These are phyloP conservation scores for Hypoxylon subgilvum DNA, from an alignment of 495 filamentous ascomycete species.

Conservation along the genomic window DNA sequence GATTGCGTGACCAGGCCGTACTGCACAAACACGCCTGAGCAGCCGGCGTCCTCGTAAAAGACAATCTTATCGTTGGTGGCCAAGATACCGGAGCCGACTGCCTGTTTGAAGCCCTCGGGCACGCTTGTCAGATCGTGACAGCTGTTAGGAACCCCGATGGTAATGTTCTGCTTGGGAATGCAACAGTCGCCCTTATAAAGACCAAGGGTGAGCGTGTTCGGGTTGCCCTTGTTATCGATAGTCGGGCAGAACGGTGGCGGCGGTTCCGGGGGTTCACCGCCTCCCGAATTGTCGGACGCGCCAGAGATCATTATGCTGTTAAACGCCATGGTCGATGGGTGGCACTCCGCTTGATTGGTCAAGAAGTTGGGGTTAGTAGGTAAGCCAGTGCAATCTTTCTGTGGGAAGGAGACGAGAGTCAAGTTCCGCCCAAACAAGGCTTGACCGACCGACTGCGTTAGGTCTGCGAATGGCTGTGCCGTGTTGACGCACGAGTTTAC, in stretches of 20 bases:
- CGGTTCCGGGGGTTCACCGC: neutral
- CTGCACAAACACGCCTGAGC: neutral
- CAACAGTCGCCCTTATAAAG: slow-evolving; percentile 3
- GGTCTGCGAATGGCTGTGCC: neutral
- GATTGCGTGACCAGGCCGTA: slow-evolving; percentile 1
- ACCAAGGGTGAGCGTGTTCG: neutral
- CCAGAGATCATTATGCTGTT: slow-evolving; percentile 3
- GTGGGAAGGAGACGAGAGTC: neutral
- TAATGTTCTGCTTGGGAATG: slow-evolving; percentile 3
- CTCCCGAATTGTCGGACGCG: slow-evolving; percentile 1
- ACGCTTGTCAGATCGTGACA: slow-evolving; percentile 1
- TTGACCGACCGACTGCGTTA: neutral
- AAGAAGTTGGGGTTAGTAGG: slow-evolving; percentile 3
- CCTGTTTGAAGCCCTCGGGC: slow-evolving; percentile 1
- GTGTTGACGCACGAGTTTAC: slow-evolving; percentile 3
- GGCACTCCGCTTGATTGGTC: neutral
- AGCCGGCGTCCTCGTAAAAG: neutral
- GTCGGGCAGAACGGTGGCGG: neutral
- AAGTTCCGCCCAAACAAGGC: neutral
- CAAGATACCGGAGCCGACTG: slow-evolving; percentile 7
- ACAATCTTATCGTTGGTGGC: neutral
- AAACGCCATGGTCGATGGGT: neutral
- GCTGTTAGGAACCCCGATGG: slow-evolving; percentile 1
- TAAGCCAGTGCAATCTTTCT: neutral
- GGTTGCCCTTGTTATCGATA: slow-evolving; percentile 2